Conservation (phyloP, 306 rosid genomes). For the Sophora flavescens region DNA sequence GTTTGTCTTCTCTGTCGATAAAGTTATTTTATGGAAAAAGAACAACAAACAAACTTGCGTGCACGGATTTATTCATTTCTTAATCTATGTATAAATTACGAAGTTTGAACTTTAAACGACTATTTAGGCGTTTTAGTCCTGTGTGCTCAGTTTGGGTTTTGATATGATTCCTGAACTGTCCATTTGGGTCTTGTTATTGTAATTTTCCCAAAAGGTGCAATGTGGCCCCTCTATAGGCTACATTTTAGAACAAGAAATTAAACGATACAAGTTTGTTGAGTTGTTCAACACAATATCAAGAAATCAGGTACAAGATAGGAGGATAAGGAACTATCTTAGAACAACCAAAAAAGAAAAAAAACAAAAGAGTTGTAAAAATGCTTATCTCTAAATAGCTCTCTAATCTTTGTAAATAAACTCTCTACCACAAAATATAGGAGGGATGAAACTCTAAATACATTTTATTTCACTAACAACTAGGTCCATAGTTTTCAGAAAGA, state of each 20-base stretch:
- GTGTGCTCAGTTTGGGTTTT: not conserved
- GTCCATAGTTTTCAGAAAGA: slow-evolving; percentile 19
- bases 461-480: not conserved
- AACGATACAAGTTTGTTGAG: slow-evolving; percentile 19
- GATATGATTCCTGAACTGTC: slow-evolving; percentile 29
- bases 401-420: slow-evolving; percentile 20
- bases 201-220: slow-evolving; percentile 5
- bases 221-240: not conserved
- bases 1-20: slow-evolving; percentile 1
- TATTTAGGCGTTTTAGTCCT: not conserved
- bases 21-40: not conserved
- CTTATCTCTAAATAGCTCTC: not conserved
- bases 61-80: not conserved
- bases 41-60: not conserved
- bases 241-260: not conserved
- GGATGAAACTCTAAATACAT: slow-evolving; percentile 4
- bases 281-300: slow-evolving; percentile 26
- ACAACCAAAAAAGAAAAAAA: slow-evolving; percentile 21
- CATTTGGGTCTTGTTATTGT: not conserved
- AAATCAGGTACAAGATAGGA: slow-evolving; percentile 17
- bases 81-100: not conserved
- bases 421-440: slow-evolving; percentile 12
- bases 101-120: not conserved
- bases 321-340: slow-evolving; percentile 8
- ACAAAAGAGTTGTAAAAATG: not conserved